These are phyloP conservation scores for Fusarium sterilihyphosum DNA, from an alignment of 2,329 filamentous ascomycete species.

Conservation along the genomic window DNA sequence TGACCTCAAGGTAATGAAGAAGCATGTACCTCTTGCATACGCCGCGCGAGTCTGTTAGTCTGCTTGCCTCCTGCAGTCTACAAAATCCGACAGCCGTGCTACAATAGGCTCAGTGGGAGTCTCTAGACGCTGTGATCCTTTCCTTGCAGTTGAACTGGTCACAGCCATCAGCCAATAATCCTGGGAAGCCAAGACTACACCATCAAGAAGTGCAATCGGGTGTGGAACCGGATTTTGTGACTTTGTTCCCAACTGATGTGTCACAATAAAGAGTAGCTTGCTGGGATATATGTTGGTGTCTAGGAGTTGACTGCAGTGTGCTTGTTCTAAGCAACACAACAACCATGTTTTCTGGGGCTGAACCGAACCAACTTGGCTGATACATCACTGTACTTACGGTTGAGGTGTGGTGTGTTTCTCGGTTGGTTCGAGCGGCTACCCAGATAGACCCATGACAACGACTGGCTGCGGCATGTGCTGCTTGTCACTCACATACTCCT, in stretches of 20 bases:
- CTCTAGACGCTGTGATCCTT: background rate
- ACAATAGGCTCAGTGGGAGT: background rate
- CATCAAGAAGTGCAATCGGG: slow-evolving; percentile 2
- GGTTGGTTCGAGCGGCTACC: background rate
- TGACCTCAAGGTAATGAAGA: background rate
- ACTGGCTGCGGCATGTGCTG: background rate
- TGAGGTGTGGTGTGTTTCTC: background rate
- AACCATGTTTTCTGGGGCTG: background rate
- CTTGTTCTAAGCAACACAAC: background rate
- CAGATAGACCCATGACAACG: background rate
- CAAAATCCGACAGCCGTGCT: background rate
- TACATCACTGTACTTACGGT: background rate
- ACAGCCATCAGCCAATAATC: background rate
- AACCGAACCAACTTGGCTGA: background rate
- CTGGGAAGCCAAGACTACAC: background rate
- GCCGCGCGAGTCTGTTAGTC: background rate
- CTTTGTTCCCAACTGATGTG: background rate
- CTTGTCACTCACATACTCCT: background rate
- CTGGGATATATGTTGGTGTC: background rate
- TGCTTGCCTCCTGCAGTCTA: background rate
- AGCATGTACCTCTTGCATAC: background rate
- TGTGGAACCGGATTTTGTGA: background rate
- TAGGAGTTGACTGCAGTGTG: background rate
- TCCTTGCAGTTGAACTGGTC: background rate
- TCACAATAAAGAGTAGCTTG: background rate